phyloP scores from a whole-genome alignment of 139 green algal genomes.

The Chlorella vulgaris region DNA sequence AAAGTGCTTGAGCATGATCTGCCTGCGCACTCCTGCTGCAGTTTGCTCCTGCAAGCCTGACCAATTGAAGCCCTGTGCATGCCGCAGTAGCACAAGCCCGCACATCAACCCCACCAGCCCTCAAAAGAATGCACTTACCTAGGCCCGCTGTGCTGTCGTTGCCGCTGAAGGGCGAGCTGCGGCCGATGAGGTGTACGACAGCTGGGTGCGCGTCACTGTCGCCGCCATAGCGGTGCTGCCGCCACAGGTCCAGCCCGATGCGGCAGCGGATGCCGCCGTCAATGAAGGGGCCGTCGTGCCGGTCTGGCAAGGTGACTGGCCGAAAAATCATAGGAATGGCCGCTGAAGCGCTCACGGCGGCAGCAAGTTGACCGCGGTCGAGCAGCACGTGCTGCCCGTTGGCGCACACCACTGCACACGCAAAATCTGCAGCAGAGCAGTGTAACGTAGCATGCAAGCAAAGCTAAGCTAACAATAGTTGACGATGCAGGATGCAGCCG shows the following conservation, averaged over 20 bases:
- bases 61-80: too few species aligned
- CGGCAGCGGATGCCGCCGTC: conserved; percentile 87
- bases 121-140: background rate
- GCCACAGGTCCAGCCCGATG: conserved; percentile 78
- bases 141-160: conserved; percentile 61
- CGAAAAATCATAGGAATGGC: conserved; percentile 88
- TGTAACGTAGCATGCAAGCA: too few species aligned
- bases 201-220: conserved; percentile 48
- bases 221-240: conserved; percentile 40
- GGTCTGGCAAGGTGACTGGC: conserved; percentile 71
- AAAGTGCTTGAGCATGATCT: too few species aligned
- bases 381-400: conserved; percentile 73
- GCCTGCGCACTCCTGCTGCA: too few species aligned
- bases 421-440: conserved; percentile 62
- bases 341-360: conserved; percentile 85
- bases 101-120: background rate
- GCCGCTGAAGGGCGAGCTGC: conserved; percentile 81
- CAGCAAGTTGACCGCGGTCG: conserved; percentile 77
- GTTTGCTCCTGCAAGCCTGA: too few species aligned
- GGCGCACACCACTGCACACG: conserved; percentile 65
- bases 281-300: conserved; percentile 59
- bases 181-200: conserved; percentile 84
- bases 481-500: too few species aligned
- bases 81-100: too few species aligned
- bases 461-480: background rate